Conservation (phyloP, 331 rosid species). For the Arachis monticola region DNA sequence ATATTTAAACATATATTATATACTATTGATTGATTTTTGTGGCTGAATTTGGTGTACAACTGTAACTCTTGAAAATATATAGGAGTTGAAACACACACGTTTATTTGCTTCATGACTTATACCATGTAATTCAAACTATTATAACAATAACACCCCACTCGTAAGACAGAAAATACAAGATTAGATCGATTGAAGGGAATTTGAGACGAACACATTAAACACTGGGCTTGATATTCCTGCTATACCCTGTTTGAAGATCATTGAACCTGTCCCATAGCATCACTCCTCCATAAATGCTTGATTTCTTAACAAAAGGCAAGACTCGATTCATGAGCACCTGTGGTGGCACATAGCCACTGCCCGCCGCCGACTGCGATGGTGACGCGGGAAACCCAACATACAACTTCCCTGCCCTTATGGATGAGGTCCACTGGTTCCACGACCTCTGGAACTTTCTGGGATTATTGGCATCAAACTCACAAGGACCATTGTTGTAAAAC, state of each 20-base stretch:
- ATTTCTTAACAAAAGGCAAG: constrained; percentile 44
- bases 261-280: constrained; percentile 42
- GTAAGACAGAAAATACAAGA: neutral
- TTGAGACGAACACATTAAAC: neutral
- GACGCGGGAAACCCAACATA: constrained; percentile 62
- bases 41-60: no score
- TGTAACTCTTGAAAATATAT: no score
- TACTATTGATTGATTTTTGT: no score
- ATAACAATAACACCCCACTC: neutral
- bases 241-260: constrained; percentile 40
- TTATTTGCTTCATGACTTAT: neutral
- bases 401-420: constrained; percentile 26
- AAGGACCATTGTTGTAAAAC: constrained; percentile 59
- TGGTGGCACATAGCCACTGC: constrained; percentile 46
- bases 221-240: neutral
- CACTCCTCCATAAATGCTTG: constrained; percentile 50
- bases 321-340: constrained; percentile 23
- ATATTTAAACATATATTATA: no score
- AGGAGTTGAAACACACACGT: neutral
- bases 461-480: constrained; percentile 41
- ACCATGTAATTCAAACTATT: neutral
- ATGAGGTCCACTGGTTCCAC: constrained; percentile 49
- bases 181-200: neutral
- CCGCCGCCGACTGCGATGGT: constrained; percentile 17
- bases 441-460: constrained; percentile 23